Evolutionary conservation across 345 rosid species (phyloP).

Genomic region (Salix exigua): DNA sequence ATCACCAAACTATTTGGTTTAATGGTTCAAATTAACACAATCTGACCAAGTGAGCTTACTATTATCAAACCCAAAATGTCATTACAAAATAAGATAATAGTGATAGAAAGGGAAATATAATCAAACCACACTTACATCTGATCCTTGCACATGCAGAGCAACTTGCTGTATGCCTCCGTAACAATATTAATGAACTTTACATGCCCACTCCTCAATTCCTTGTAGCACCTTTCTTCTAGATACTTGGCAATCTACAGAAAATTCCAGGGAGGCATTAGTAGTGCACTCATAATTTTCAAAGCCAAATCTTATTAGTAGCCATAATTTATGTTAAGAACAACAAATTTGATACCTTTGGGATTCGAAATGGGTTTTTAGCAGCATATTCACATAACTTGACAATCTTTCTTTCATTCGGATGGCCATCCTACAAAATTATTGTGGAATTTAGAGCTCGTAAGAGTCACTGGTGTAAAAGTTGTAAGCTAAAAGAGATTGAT

Average conservation of each 20-base stretch:
- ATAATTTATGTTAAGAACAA: background rate
- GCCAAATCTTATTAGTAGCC: background rate
- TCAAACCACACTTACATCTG: slow-evolving; percentile 60
- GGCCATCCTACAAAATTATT: slow-evolving; percentile 51
- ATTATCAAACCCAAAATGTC: background rate
- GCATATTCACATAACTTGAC: slow-evolving; percentile 91
- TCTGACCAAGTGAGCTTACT: background rate
- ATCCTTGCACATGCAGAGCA: slow-evolving; percentile 74
- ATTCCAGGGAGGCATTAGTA: slow-evolving; percentile 5
- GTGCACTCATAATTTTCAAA: background rate
- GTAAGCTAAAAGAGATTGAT: background rate
- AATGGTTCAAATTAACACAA: background rate
- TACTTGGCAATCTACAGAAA: slow-evolving; percentile 66
- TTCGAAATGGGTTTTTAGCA: slow-evolving; percentile 75
- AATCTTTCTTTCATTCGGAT: slow-evolving; percentile 76
- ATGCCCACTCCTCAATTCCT: slow-evolving; percentile 74
- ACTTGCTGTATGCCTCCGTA: slow-evolving; percentile 63
- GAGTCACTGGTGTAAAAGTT: background rate
- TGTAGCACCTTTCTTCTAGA: slow-evolving; percentile 91
- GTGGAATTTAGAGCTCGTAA: background rate
- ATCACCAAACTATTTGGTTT: background rate
- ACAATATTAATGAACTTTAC: slow-evolving; percentile 59
- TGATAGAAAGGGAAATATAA: background rate
- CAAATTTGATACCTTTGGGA: slow-evolving; percentile 63
- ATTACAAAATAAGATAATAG: background rate